Conservation (phyloP, 179 eudicot genomes). For the Heliamphora pulchella region DNA sequence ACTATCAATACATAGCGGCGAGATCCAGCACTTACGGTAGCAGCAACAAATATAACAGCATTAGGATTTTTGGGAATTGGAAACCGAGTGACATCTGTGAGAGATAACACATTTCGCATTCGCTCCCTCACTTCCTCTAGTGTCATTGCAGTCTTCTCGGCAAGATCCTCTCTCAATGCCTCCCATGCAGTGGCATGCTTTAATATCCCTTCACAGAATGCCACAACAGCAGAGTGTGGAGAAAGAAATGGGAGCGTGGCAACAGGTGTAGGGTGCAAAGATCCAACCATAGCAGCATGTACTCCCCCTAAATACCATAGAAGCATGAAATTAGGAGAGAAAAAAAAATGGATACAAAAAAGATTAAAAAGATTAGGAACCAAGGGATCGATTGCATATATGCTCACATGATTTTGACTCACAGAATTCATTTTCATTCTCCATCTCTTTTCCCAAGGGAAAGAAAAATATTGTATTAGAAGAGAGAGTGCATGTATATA, state of each 20-base stretch:
- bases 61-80: conserved; percentile 87
- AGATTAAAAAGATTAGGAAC: background rate
- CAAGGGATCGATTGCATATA: background rate
- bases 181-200: conserved; percentile 98
- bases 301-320: conserved; percentile 65
- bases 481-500: background rate
- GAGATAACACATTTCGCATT: conserved; percentile 79
- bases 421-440: background rate
- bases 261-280: conserved; percentile 82
- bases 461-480: background rate
- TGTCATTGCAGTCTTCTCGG: conserved; percentile 51
- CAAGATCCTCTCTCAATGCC: conserved; percentile 76
- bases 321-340: conserved; percentile 2
- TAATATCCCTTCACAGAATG: conserved; percentile 90
- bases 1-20: background rate
- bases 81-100: conserved; percentile 93
- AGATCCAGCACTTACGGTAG: conserved; percentile 61
- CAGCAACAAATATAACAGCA: conserved; percentile 87
- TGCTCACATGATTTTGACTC: background rate
- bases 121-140: conserved; percentile 82
- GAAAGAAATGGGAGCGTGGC: conserved; percentile 96
- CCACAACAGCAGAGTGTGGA: conserved; percentile 96
- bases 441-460: background rate
- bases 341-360: background rate
- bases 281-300: conserved; percentile 98